A percentile compares a stretch with the other conserved stretches of the same genome.
Conservation (phyloP, 139 green algal species). For the Chlamydomonas eustigma region DNA sequence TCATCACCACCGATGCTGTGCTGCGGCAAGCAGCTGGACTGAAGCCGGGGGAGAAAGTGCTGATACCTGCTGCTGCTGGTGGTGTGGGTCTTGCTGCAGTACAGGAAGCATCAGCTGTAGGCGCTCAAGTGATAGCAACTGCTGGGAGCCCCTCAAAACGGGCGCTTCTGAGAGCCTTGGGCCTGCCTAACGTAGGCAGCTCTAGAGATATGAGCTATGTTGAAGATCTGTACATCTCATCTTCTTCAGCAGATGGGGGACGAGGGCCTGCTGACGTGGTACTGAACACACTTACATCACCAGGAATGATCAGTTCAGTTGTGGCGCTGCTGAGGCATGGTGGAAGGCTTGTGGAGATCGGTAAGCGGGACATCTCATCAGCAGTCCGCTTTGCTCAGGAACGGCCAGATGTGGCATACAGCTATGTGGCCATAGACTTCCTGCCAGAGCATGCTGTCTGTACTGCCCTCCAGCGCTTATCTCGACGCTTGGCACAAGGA, state of each 20-base stretch:
- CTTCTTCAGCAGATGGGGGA: no score
- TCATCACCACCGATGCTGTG: constrained; percentile 48
- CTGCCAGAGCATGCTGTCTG: constrained; percentile 44
- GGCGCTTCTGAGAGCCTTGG: constrained; percentile 50
- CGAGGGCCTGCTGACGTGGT: constrained; percentile 58
- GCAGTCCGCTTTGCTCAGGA: constrained; percentile 51
- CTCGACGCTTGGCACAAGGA: constrained; percentile 29
- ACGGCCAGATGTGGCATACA: constrained; percentile 72
- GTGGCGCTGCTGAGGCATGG: constrained; percentile 50
- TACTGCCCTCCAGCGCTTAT: constrained; percentile 27
- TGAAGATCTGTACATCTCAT: constrained; percentile 18
- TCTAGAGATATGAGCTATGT: constrained; percentile 42
- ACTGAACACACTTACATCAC: constrained; percentile 79
- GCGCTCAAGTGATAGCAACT: constrained; percentile 47
- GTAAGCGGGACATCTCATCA: constrained; percentile 84
- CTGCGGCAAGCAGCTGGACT: constrained; percentile 41
- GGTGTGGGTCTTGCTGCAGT: constrained; percentile 74
- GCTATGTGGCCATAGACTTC: constrained; percentile 82
- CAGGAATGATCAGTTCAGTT: constrained; percentile 69
- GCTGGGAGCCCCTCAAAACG: constrained; percentile 69
- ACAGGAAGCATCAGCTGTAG: constrained; percentile 45
- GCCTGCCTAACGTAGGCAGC: constrained; percentile 31
- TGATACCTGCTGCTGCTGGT: constrained; percentile 75
- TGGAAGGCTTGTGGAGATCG: constrained; percentile 79
- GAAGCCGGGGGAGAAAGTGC: constrained; percentile 38